Evolutionary conservation across 1,284 basidiomycete genomes (phyloP).

Genomic region (Amylostereum areolatum): DNA sequence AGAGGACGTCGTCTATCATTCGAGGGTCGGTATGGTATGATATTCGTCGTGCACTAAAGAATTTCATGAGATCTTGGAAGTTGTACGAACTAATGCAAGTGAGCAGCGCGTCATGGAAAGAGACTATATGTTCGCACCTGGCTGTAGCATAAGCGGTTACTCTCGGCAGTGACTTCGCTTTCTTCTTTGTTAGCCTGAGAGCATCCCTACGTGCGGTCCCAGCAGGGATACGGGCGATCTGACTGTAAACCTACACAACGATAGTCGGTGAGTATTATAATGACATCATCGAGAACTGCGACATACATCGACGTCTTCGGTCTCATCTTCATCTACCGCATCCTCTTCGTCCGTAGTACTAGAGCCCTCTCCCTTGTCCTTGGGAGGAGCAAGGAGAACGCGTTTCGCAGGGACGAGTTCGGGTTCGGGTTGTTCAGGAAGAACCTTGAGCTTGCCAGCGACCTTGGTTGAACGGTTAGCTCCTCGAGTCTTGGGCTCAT

Average conservation of each 20-base stretch:
- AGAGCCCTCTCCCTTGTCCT: conserved; percentile 35
- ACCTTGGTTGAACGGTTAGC: conserved; percentile 85
- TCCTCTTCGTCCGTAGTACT: conserved; percentile 57
- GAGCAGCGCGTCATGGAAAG: not conserved
- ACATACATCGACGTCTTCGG: conserved; percentile 59
- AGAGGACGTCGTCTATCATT: conserved; percentile 76
- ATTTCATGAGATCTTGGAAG: conserved; percentile 81
- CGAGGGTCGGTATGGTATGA: conserved; percentile 84
- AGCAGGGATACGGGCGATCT: conserved; percentile 88
- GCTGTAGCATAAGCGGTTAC: conserved; percentile 96
- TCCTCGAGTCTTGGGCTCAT: conserved; percentile 53
- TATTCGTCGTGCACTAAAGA: conserved; percentile 75
- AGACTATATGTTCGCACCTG: conserved; percentile 44
- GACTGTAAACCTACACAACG: conserved; percentile 69
- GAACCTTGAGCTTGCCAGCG: conserved; percentile 84
- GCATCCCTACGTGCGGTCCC: conserved; percentile 93
- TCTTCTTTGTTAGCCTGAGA: conserved; percentile 84
- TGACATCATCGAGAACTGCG: conserved; percentile 1
- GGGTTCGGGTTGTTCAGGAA: conserved; percentile 84
- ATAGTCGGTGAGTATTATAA: not conserved
- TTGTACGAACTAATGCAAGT: conserved; percentile 65
- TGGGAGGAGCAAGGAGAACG: conserved; percentile 19
- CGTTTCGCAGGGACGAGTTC: conserved; percentile 25
- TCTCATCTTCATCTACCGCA: conserved; percentile 67
- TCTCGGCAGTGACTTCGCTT: conserved; percentile 88